phyloP scores from a whole-genome alignment of 2,329 filamentous ascomycete genomes.

The Diaporthe ampelina region DNA sequence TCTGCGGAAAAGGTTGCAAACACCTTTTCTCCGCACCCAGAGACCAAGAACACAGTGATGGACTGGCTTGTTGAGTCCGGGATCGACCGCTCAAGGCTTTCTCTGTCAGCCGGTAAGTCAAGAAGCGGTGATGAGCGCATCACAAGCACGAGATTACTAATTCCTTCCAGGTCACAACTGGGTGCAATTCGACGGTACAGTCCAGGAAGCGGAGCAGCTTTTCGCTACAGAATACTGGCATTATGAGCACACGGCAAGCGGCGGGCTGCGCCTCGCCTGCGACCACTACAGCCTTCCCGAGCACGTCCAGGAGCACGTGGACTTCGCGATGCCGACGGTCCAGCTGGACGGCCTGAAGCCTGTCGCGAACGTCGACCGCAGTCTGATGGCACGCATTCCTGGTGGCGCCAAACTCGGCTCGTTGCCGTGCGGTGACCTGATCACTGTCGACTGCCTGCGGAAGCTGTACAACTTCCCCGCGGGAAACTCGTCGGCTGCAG shows the following conservation, averaged over 20 bases:
- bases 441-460: slow-evolving; percentile 52
- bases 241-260: slow-evolving; percentile 45
- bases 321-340: slow-evolving; percentile 43
- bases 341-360: slow-evolving; percentile 40
- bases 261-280: slow-evolving; percentile 44
- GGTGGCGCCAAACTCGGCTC: slow-evolving; percentile 40
- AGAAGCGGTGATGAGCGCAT: not conserved
- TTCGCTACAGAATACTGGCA: slow-evolving; percentile 46
- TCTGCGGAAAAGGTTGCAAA: slow-evolving; percentile 53
- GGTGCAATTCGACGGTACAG: slow-evolving; percentile 47
- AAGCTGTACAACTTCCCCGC: slow-evolving; percentile 49
- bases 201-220: slow-evolving; percentile 46
- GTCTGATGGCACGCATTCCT: not conserved
- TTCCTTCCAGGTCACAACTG: slow-evolving; percentile 42
- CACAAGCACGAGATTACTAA: not conserved
- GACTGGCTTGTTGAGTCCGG: slow-evolving; percentile 52
- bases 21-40: slow-evolving; percentile 53
- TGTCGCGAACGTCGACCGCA: slow-evolving; percentile 8
- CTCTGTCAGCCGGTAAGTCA: slow-evolving; percentile 43
- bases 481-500: slow-evolving; percentile 26
- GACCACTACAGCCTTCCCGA: slow-evolving; percentile 42
- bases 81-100: slow-evolving; percentile 44
- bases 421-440: slow-evolving; percentile 48
- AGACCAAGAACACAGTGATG: slow-evolving; percentile 51
- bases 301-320: slow-evolving; percentile 43